A percentile compares a stretch with the other conserved stretches of the same genome.
Evolutionary conservation across 2,329 filamentous ascomycete genomes (phyloP).

Genomic region (Paecilomyces sp.): DNA sequence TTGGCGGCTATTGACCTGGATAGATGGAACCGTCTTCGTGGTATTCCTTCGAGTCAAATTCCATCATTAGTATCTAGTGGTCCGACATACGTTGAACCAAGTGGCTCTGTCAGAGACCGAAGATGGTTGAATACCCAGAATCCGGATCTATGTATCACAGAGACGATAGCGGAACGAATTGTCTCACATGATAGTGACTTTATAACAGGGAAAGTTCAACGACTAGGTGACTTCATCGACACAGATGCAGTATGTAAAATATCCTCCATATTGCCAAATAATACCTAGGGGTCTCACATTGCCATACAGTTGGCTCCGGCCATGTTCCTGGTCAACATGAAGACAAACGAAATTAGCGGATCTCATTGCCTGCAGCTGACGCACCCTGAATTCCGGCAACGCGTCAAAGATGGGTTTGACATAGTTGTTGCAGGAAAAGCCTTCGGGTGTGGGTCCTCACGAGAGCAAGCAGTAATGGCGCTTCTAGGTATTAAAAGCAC

Average conservation of each 20-base stretch:
- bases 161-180: background rate
- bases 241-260: constrained; percentile 26
- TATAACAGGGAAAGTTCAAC: constrained; percentile 31
- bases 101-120: background rate
- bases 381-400: constrained; percentile 33
- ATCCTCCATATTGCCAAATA: background rate
- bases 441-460: constrained; percentile 42
- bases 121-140: too few relatives aligned
- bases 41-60: background rate
- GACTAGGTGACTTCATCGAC: constrained; percentile 40
- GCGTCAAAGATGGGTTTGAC: constrained; percentile 27
- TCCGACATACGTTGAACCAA: constrained; percentile 6
- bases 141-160: too few relatives aligned
- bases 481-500: constrained; percentile 20
- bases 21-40: constrained; percentile 5
- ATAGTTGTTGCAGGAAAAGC: constrained; percentile 41
- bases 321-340: constrained; percentile 25
- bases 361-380: constrained; percentile 35
- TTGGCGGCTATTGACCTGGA: constrained; percentile 21
- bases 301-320: constrained; percentile 31
- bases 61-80: background rate
- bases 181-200: background rate
- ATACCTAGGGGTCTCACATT: background rate
- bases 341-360: constrained; percentile 27
- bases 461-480: constrained; percentile 38